Base-by-base conservation (phyloP, 768 basidiomycete genomes). In the Amanita polypyramis region DNA sequence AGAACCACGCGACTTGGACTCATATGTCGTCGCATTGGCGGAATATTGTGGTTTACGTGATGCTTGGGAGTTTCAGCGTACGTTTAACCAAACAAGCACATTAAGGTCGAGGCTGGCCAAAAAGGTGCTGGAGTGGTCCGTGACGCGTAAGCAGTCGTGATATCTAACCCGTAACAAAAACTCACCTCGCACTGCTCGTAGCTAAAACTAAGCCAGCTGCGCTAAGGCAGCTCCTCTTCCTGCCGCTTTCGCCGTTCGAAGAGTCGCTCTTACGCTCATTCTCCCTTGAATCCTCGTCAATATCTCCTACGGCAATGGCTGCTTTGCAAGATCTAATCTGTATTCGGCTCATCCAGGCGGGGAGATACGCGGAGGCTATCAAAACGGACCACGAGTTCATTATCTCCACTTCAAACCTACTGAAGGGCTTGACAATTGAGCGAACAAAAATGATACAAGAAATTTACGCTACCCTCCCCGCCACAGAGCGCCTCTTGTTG, bases 251-350 rank as follows among this genome's bases (percentile, higher is more conserved):
- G 1, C 47, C 70, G 2, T 84, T 69, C 52, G 89, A 91, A 61
- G 75, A 85, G 54, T 57, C 66, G 0, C 60, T 75, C 15, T 60
- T 91, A 5, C 74, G 80, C 39, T 51, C 64, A 0, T 79, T 78
- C 52, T 82, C 82, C 4, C 68, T 80, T 8, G 68, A 77, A 11
- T 77, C 80, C 2, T 74, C 82, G 4, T 52, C 65, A 0, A 62
- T 81, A 8, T 66, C 79, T 1, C 52, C 70, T 6, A 55, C 70
- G 1, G 74, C 78, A 2, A 60, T 81, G 20, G 70, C 79, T 4
- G 67, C 76, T 11, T 61, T 91, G 0, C 87, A 87, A 59, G 85
- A 91, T 52, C 72, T 91, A n/a, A 70, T 86, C 23, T 86, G 82
- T 51, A 76, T 84, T 12, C 81, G 89, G 8, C 74, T 90, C 7